Evolutionary conservation across 1,284 basidiomycete species (phyloP).

Genomic region (Microbotryomycetes sp.): DNA sequence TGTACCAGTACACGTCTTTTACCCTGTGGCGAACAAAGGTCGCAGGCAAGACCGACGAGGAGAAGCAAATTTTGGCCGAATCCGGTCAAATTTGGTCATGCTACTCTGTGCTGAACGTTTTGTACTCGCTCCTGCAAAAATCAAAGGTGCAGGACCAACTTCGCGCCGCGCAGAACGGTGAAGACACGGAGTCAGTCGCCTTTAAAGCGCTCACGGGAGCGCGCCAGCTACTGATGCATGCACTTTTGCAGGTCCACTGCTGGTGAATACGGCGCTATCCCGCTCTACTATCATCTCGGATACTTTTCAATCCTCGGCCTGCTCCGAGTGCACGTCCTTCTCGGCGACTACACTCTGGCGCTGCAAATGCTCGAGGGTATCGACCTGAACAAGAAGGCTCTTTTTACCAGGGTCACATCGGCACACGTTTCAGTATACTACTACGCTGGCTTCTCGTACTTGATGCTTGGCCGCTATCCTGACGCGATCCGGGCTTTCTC

Average conservation of each 20-base stretch:
- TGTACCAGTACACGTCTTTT: conserved; percentile 97
- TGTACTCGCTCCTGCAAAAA: conserved; percentile 97
- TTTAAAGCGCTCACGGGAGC: too few relatives aligned
- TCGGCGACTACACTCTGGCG: conserved; percentile 91
- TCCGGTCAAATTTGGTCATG: conserved; percentile 72
- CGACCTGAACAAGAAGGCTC: conserved; percentile 78
- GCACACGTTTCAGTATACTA: conserved; percentile 93
- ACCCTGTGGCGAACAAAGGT: conserved; percentile 82
- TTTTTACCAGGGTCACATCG: conserved; percentile 83
- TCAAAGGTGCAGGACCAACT: conserved; percentile 92
- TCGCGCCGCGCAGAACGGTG: conserved; percentile 68
- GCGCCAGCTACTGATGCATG: neutral
- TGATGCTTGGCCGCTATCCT: conserved; percentile 87
- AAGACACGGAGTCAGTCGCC: conserved; percentile 68
- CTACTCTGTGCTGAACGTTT: conserved; percentile 93
- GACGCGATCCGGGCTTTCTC: conserved; percentile 92
- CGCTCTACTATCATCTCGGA: conserved; percentile 91
- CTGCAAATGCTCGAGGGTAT: conserved; percentile 93
- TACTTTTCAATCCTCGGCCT: conserved; percentile 96
- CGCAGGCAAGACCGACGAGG: conserved; percentile 81
- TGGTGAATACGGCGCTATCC: conserved; percentile 82
- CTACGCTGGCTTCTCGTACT: conserved; percentile 93
- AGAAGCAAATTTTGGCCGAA: conserved; percentile 63
- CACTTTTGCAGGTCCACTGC: conserved; percentile 58
- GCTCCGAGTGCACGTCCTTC: conserved; percentile 85